phyloP scores from a whole-genome alignment of 768 basidiomycete species.

The Scleroderma bovista region DNA sequence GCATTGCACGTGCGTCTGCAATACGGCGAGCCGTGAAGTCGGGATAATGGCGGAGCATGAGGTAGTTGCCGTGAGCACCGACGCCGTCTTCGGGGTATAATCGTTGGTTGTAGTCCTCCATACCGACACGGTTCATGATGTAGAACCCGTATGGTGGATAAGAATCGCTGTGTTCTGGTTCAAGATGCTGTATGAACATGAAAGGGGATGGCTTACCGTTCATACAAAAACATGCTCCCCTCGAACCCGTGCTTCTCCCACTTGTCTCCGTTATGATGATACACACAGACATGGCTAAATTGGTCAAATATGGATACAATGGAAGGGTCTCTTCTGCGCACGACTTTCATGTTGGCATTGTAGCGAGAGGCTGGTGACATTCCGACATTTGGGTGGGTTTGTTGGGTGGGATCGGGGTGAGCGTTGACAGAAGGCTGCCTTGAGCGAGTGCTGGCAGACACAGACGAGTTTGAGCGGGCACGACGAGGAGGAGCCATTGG shows the following conservation, averaged over 20 bases:
- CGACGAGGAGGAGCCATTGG: conserved; percentile 13
- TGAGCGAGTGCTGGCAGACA: conserved; percentile 2
- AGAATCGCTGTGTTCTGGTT: conserved; percentile 44
- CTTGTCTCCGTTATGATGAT: conserved; percentile 65
- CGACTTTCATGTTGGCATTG: conserved; percentile 72
- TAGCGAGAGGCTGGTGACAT: conserved; percentile 68
- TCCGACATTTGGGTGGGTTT: conserved; percentile 24
- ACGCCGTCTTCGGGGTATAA: conserved; percentile 78
- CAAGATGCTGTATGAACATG: background rate
- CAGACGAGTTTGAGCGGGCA: conserved; percentile 25
- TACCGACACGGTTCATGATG: conserved; percentile 77
- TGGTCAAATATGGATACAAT: conserved; percentile 81
- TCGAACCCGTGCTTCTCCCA: conserved; percentile 85
- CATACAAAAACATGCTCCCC: conserved; percentile 87
- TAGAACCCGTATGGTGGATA: conserved; percentile 85
- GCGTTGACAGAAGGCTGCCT: conserved; percentile 1
- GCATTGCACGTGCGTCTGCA: conserved; percentile 26
- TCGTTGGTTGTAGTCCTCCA: conserved; percentile 69
- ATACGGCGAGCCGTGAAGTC: conserved; percentile 54
- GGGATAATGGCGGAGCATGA: conserved; percentile 71
- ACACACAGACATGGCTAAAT: conserved; percentile 82
- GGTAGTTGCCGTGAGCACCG: conserved; percentile 50
- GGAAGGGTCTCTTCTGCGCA: conserved; percentile 72
- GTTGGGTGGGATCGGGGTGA: conserved; percentile 8
- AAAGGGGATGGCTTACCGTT: conserved; percentile 48